A percentile compares a stretch with the other conserved stretches of the same genome.
These are phyloP conservation scores for Pilaira anomala DNA, from an alignment of 192 early-diverging fungal species.

Conservation along the genomic window DNA sequence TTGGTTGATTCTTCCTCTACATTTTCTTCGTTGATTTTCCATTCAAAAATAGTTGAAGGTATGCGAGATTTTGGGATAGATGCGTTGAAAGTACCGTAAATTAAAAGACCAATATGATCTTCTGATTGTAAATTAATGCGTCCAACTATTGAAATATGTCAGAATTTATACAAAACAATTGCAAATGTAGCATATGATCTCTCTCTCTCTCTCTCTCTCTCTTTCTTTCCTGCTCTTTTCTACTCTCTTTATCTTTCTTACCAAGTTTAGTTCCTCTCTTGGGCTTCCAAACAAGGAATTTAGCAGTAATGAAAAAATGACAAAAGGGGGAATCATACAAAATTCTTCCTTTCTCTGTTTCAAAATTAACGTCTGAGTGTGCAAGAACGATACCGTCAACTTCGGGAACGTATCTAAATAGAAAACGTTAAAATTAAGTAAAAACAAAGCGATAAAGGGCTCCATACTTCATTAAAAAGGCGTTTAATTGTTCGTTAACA, in stretches of 20 bases:
- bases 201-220: too few relatives aligned
- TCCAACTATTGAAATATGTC: slow-evolving; percentile 50
- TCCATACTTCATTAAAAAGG: slow-evolving; percentile 66
- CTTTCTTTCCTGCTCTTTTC: neutral
- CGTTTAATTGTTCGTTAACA: slow-evolving; percentile 60
- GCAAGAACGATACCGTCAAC: slow-evolving; percentile 83
- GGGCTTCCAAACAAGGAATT: slow-evolving; percentile 79
- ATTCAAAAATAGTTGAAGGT: slow-evolving; percentile 70
- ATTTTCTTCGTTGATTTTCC: slow-evolving; percentile 49
- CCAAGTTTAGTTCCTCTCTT: slow-evolving; percentile 56
- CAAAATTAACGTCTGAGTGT: slow-evolving; percentile 66
- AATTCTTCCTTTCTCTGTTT: slow-evolving; percentile 61
- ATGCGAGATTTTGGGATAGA: slow-evolving; percentile 86
- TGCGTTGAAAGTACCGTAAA: slow-evolving; percentile 95
- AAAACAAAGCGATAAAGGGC: too few relatives aligned
- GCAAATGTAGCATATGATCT: too few relatives aligned
- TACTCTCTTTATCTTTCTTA: slow-evolving; percentile 29
- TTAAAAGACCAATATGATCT: slow-evolving; percentile 90
- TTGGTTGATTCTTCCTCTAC: slow-evolving; percentile 54
- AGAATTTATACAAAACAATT: neutral
- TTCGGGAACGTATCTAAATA: slow-evolving; percentile 73
- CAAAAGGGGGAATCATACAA: slow-evolving; percentile 81
- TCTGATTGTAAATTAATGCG: slow-evolving; percentile 90
- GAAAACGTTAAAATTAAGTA: neutral
- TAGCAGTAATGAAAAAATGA: slow-evolving; percentile 70